Base-by-base conservation (phyloP, 2,329 filamentous ascomycete genomes). In the Aspergillus aculeatinus region DNA sequence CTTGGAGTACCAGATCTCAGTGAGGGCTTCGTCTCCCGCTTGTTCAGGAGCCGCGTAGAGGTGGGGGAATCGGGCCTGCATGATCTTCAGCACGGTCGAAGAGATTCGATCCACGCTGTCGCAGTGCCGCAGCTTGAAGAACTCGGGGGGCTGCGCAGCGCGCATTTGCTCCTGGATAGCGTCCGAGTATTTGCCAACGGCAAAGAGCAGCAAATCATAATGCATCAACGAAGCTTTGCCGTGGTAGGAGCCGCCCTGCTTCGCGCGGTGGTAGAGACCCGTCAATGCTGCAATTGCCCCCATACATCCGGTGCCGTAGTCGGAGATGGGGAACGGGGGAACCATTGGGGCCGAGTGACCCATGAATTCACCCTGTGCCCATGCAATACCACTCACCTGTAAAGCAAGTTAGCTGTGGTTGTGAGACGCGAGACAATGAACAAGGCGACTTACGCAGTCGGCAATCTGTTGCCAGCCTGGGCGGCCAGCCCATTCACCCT, bases 381-480 rank as follows among this genome's bases (percentile, higher is more conserved):
- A 78, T 7, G 76, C 75, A 16, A 77, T 63, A 50, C 76, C 76
- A 21, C 74, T 77, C 1, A 77, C 76, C 76, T 77, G 69, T 63
- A 25, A 44, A n/a, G n/a, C 19, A 31, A 10, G 33, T 58, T 42
- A 55, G 57, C 54, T 11, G 29, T 52, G 31, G 11, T 9, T 59
- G 10, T 25, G 7, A 23, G 9, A 50, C n/a, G 14, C 19, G 49
- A 14, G 9, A 39, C n/a, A 6, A 39, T 27, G 3, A 4, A 21
- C 27, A 7, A 16, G 33, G 27, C 35, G 31, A 56, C 82, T 82
- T 70, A 81, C 86, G 61, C 82, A 87, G 68, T 90, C 88, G 16
- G 87, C 87, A 63, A 89, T 89, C 66, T 89, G 87, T 68, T 89
- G 88, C 88, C 88, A 90, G 6, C 88, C 88, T 2, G 86, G 83